These are phyloP conservation scores for Coemansia sp. DNA, from an alignment of 192 early-diverging fungal species.

Conservation along the genomic window DNA sequence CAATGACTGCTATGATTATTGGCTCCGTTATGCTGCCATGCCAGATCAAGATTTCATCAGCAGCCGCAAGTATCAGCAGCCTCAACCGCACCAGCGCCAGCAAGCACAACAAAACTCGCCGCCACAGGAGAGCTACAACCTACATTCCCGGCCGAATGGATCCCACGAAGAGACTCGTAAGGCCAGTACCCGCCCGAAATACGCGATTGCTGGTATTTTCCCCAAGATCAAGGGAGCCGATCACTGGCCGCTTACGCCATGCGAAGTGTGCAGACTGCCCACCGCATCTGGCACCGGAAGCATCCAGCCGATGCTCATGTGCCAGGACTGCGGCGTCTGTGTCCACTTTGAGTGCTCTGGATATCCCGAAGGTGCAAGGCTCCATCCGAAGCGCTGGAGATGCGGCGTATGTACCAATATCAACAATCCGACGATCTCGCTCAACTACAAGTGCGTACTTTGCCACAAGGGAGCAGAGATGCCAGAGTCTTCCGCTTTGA, in stretches of 20 bases:
- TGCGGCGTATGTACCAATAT: constrained; percentile 70
- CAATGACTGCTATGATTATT: constrained; percentile 42
- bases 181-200: constrained; percentile 1
- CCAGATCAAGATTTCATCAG: constrained; percentile 40
- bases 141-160: constrained; percentile 1
- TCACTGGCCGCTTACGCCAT: constrained; percentile 36
- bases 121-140: not conserved
- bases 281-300: constrained; percentile 10
- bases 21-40: constrained; percentile 48
- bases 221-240: constrained; percentile 19
- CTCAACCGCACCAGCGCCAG: constrained; percentile 4
- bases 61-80: constrained; percentile 21
- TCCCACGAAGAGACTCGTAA: constrained; percentile 10
- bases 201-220: constrained; percentile 4
- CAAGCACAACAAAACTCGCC: not conserved
- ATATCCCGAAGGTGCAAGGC: constrained; percentile 24
- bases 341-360: constrained; percentile 49
- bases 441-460: constrained; percentile 65
- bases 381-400: constrained; percentile 45
- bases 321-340: constrained; percentile 54
- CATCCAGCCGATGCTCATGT: constrained; percentile 25
- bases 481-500: not conserved
- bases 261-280: constrained; percentile 35
- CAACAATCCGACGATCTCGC: constrained; percentile 62
- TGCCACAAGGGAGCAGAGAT: constrained; percentile 50